phyloP scores from a whole-genome alignment of 768 basidiomycete species.

The Hemileccinum rubropunctum region DNA sequence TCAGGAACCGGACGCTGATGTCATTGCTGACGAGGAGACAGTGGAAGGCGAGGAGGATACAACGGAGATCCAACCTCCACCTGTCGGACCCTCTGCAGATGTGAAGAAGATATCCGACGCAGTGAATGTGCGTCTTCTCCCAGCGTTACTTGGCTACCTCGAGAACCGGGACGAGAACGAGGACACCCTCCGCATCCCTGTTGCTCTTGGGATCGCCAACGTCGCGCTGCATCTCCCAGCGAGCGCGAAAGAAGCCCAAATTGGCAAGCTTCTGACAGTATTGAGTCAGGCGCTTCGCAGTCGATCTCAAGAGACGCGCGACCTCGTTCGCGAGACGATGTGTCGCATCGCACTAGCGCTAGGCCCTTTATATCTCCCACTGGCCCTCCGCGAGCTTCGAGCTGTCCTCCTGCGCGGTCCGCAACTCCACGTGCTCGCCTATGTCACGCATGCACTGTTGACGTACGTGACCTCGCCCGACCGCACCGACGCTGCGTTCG shows the following conservation, averaged over 20 bases:
- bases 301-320: constrained; percentile 88
- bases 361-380: constrained; percentile 71
- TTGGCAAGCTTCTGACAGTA: constrained; percentile 74
- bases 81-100: constrained; percentile 9
- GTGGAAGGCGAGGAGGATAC: constrained; percentile 28
- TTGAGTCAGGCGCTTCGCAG: constrained; percentile 91
- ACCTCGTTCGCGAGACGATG: constrained; percentile 79
- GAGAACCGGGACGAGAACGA: constrained; percentile 84
- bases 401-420: constrained; percentile 86
- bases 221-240: constrained; percentile 80
- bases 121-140: constrained; percentile 74
- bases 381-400: constrained; percentile 77
- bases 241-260: constrained; percentile 59
- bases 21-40: constrained; percentile 29
- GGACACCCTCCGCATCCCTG: constrained; percentile 82
- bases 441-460: constrained; percentile 76
- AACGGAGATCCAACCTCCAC: constrained; percentile 6
- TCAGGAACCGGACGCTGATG: constrained; percentile 25
- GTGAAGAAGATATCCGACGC: constrained; percentile 60
- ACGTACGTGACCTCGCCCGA: constrained; percentile 73
- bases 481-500: constrained; percentile 47
- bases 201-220: constrained; percentile 82
- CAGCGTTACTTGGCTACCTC: constrained; percentile 73
- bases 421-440: constrained; percentile 90
- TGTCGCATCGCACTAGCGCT: constrained; percentile 73